phyloP scores from a whole-genome alignment of 2,329 filamentous ascomycete genomes.

The Epichloe scottii region DNA sequence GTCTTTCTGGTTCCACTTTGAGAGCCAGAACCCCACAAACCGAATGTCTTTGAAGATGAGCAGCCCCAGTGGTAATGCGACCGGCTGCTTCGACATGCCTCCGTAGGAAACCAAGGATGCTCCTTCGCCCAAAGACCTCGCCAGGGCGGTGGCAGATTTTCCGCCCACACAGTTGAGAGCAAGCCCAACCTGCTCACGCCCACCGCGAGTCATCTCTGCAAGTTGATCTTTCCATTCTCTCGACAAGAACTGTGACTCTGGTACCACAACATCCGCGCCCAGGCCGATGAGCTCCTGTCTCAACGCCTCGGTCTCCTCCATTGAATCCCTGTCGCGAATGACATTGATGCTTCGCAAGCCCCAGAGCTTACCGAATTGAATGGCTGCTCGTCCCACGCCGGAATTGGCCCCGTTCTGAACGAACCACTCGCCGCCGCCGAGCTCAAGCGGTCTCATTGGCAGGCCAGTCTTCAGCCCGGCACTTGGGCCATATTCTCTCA shows the following conservation, averaged over 20 bases:
- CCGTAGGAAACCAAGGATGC: conserved; percentile 86
- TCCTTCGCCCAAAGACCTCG: conserved; percentile 56
- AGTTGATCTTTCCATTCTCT: conserved; percentile 50
- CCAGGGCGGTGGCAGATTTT: conserved; percentile 65
- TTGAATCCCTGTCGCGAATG: conserved; percentile 57
- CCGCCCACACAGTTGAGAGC: conserved; percentile 93
- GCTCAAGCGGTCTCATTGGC: conserved; percentile 31
- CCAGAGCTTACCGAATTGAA: conserved; percentile 78
- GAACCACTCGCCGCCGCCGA: conserved; percentile 66
- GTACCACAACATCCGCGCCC: conserved; percentile 45
- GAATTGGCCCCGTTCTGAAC: conserved; percentile 95
- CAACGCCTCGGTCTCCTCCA: conserved; percentile 49
- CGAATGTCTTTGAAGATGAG: conserved; percentile 88
- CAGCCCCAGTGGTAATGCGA: conserved; percentile 67
- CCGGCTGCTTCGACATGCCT: conserved; percentile 82
- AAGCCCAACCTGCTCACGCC: conserved; percentile 59
- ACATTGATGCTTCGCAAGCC: conserved; percentile 86
- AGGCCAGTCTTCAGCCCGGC: conserved; percentile 32
- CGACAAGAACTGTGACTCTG: conserved; percentile 40
- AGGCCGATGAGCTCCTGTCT: conserved; percentile 39
- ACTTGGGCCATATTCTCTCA: conserved; percentile 58
- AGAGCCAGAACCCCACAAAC: conserved; percentile 93
- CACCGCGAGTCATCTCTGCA: conserved; percentile 55
- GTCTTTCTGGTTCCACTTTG: conserved; percentile 70
- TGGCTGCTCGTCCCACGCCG: conserved; percentile 80